Evolutionary conservation across 2,329 filamentous ascomycete species (phyloP).

Genomic region (Lojkania enalia): DNA sequence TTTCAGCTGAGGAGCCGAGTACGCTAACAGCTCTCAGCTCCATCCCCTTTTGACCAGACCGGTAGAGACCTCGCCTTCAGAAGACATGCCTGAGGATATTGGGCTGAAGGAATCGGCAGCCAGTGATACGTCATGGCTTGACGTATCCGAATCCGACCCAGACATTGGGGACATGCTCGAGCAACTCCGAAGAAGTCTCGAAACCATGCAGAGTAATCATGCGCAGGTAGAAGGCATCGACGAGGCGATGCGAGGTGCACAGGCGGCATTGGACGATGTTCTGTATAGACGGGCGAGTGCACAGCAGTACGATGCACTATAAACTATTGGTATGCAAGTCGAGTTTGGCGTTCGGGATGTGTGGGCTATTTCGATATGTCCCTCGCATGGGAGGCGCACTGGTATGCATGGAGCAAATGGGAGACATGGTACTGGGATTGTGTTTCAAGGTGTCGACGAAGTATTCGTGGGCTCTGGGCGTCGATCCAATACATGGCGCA

Average conservation of each 20-base stretch:
- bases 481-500: conserved; percentile 26
- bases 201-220: conserved; percentile 45
- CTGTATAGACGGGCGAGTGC: conserved; percentile 37
- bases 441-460: conserved; percentile 17
- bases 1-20: conserved; percentile 9
- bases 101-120: conserved; percentile 24
- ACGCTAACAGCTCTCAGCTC: conserved; percentile 33
- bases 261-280: conserved; percentile 39
- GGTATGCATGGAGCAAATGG: conserved; percentile 15
- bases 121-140: conserved; percentile 25
- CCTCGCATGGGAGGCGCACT: conserved; percentile 24
- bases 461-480: conserved; percentile 22
- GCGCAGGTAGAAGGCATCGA: conserved; percentile 41
- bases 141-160: conserved; percentile 28
- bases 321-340: conserved; percentile 34
- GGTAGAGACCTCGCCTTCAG: conserved; percentile 17
- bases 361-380: conserved; percentile 19
- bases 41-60: conserved; percentile 37
- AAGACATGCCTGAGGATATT: conserved; percentile 40
- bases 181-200: conserved; percentile 44
- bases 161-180: conserved; percentile 40
- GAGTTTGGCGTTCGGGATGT: conserved; percentile 21
- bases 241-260: conserved; percentile 33
- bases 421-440: conserved; percentile 23
- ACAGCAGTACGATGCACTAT: conserved; percentile 38